Evolutionary conservation across 75 land plant genomes (phyloP), one percentile per base, ranked within the genome.

Genomic region (Cryptomeria japonica): DNA sequence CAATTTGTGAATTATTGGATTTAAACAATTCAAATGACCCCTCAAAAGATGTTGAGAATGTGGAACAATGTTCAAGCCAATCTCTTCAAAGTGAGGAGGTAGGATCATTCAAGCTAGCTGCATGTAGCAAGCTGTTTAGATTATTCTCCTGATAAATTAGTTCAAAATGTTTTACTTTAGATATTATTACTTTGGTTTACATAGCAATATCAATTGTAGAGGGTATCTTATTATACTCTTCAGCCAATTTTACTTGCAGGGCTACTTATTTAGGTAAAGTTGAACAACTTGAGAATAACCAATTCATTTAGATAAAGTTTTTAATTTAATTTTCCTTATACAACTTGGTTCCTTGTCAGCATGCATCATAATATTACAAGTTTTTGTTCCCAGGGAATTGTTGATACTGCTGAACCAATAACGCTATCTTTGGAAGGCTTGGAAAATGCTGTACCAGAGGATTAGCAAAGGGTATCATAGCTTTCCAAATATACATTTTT

Each of bases 1-100:
- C 84, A 42, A 80, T 80, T 28, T 80, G 84, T 44, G 84, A 80
- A 38, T 80, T 80, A 31, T 47, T 80, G n/a, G 47, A 80, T 42
- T 80, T 80, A 47, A 44, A 80, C 84, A 44, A 80, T 41, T 80
- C 84, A 44, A 80, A 42, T 80, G 47, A 22, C 31, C n/a, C 41
- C 4, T 44, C 14, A 28, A 80, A 80, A 44, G 84, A 80, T 44
- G 49, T 80, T 44, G 84, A 44, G 46, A 44, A 22, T 44, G 51
- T 22, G 44, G 84, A 80, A 80, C 14, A 42, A 28, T 28, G 25
- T 19, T 42, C 84, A 44, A n/a, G 44, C n/a, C 49, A 80, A 80
- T 39, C 49, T 39, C 32, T 44, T 25, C 28, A 44, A 39, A 80
- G 44, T 80, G 84, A 80, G n/a, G 84, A 80, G 84, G 84, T 82